Conservation (phyloP, 176 grass and related monocot genomes). For the Pharus latifolius region DNA sequence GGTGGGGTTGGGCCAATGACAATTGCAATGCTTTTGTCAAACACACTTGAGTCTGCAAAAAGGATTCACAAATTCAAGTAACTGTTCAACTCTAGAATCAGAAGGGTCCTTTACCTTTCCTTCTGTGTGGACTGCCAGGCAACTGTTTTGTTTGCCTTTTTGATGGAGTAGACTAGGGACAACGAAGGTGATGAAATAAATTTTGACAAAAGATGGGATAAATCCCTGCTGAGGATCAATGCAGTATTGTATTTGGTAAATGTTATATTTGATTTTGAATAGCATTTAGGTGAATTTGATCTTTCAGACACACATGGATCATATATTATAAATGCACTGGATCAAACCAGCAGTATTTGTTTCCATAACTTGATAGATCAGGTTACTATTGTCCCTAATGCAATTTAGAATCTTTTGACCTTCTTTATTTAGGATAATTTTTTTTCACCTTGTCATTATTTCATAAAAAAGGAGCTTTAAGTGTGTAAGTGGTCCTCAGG, state of each 20-base stretch:
- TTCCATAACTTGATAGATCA: background rate
- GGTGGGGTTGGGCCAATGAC: conserved; percentile 94
- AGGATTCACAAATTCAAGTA: conserved; percentile 73
- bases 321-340: too few relatives aligned
- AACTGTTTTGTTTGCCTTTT: conserved; percentile 9
- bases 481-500: too few relatives aligned
- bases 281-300: conserved; percentile 1
- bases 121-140: conserved; percentile 4
- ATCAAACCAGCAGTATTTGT: background rate
- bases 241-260: conserved; percentile 6
- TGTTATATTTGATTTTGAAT: background rate
- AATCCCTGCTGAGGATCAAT: background rate
- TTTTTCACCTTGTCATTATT: too few relatives aligned
- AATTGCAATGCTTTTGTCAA: conserved; percentile 88
- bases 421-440: too few relatives aligned
- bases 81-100: background rate
- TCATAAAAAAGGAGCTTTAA: too few relatives aligned
- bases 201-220: conserved; percentile 20
- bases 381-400: too few relatives aligned
- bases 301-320: background rate
- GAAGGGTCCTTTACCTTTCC: conserved; percentile 16
- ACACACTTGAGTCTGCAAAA: conserved; percentile 82
- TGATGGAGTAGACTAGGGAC: conserved; percentile 12
- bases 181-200: conserved; percentile 24
- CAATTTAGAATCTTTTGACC: too few relatives aligned